Conservation (phyloP, 2,329 filamentous ascomycete genomes). For the Alternaria angustiovoidea region DNA sequence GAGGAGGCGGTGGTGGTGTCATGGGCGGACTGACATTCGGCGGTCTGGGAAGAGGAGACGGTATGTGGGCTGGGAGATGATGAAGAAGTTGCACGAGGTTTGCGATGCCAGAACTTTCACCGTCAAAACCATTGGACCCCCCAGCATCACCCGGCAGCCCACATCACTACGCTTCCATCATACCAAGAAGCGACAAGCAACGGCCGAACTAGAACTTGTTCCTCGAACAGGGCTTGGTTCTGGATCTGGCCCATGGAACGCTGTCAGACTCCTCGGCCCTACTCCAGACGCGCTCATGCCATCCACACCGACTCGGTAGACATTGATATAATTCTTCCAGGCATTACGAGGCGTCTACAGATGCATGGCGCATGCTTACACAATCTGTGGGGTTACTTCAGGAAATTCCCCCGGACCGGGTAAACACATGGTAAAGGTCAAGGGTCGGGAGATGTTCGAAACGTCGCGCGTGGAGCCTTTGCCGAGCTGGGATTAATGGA, state of each 20-base stretch:
- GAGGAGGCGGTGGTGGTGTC: constrained; percentile 24
- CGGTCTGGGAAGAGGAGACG: constrained; percentile 43
- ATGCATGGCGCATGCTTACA: not conserved
- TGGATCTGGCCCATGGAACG: not conserved
- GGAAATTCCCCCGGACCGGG: constrained; percentile 6
- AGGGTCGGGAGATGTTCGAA: constrained; percentile 8
- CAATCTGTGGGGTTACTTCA: constrained; percentile 3
- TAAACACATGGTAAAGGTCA: constrained; percentile 18
- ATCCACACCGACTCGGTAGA: not conserved
- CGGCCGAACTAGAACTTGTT: not conserved
- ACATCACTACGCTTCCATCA: not conserved
- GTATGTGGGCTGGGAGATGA: constrained; percentile 45
- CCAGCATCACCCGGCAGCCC: not conserved
- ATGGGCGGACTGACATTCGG: constrained; percentile 33
- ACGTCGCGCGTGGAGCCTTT: constrained; percentile 3
- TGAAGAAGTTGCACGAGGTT: not conserved
- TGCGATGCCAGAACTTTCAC: not conserved
- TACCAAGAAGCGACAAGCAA: not conserved
- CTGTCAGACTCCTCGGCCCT: not conserved
- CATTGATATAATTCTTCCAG: not conserved
- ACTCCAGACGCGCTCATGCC: not conserved
- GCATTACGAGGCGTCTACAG: not conserved
- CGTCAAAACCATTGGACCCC: not conserved
- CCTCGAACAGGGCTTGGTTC: not conserved
- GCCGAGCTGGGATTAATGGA: constrained; percentile 17